These are phyloP conservation scores for Odonthalia washingtoniensis DNA, from an alignment of 31 red algal species.

Conservation along the genomic window DNA sequence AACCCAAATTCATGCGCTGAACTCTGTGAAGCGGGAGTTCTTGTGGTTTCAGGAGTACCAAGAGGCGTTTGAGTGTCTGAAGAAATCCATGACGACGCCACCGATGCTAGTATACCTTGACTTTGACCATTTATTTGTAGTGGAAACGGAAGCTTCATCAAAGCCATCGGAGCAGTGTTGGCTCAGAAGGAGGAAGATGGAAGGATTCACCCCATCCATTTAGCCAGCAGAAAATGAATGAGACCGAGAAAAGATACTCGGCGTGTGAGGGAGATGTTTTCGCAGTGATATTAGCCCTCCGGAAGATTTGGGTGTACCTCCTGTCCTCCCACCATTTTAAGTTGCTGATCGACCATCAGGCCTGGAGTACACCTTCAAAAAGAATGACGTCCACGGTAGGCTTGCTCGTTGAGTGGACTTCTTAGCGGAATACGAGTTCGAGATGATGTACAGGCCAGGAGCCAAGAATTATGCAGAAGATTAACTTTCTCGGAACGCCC, in stretches of 20 bases:
- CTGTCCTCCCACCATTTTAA: neutral
- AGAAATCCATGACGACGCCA: neutral
- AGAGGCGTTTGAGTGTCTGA: neutral
- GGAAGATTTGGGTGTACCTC: neutral
- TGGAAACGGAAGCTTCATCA: conserved; percentile 18
- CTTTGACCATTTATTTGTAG: neutral
- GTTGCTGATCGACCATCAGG: neutral
- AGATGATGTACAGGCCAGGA: neutral
- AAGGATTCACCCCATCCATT: neutral
- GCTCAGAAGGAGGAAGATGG: neutral
- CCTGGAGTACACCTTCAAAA: conserved; percentile 6
- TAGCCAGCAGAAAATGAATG: neutral
- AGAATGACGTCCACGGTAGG: too few relatives aligned
- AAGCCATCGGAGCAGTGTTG: neutral
- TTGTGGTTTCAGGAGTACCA: neutral
- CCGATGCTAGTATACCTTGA: neutral
- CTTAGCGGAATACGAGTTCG: conserved; percentile 2
- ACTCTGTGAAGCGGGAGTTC: neutral
- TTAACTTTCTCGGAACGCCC: neutral
- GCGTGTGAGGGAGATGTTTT: neutral
- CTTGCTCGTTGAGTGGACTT: neutral
- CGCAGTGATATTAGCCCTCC: neutral
- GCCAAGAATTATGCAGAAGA: neutral
- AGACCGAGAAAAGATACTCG: neutral
- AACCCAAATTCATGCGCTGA: neutral